phyloP scores from a whole-genome alignment of 2,329 filamentous ascomycete species.

The Stagonosporopsis chrysanthemi region DNA sequence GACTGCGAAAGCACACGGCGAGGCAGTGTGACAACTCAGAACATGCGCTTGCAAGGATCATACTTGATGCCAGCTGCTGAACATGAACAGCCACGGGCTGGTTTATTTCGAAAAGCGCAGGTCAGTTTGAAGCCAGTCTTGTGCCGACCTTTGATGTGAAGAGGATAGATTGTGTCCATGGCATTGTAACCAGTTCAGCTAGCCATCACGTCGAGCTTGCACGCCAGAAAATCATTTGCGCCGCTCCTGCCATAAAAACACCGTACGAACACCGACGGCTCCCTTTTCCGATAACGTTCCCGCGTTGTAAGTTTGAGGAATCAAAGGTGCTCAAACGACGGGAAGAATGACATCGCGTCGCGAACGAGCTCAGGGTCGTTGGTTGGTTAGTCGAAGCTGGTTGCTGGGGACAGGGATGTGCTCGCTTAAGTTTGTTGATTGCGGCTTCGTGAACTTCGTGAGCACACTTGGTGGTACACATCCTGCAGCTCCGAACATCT shows the following conservation, averaged over 20 bases:
- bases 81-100: not conserved
- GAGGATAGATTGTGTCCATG: not conserved
- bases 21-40: too few species aligned
- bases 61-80: not conserved
- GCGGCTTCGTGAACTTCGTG: conserved; percentile 20
- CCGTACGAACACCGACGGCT: too few species aligned
- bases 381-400: conserved; percentile 28
- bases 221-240: not conserved
- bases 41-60: not conserved
- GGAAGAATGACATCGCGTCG: conserved; percentile 10
- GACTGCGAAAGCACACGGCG: not conserved
- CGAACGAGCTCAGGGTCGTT: conserved; percentile 11
- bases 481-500: conserved; percentile 18
- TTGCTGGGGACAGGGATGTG: conserved; percentile 35
- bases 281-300: not conserved
- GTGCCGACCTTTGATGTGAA: not conserved
- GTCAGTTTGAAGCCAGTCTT: too few species aligned
- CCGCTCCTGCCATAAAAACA: not conserved
- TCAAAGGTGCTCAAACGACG: not conserved
- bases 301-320: too few species aligned
- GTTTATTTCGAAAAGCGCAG: too few species aligned
- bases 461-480: conserved; percentile 17
- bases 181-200: too few species aligned
- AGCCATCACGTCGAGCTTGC: too few species aligned
- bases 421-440: conserved; percentile 41